These are phyloP conservation scores for Melaleuca alternifolia DNA, from an alignment of 345 rosid genomes.

Conservation along the genomic window DNA sequence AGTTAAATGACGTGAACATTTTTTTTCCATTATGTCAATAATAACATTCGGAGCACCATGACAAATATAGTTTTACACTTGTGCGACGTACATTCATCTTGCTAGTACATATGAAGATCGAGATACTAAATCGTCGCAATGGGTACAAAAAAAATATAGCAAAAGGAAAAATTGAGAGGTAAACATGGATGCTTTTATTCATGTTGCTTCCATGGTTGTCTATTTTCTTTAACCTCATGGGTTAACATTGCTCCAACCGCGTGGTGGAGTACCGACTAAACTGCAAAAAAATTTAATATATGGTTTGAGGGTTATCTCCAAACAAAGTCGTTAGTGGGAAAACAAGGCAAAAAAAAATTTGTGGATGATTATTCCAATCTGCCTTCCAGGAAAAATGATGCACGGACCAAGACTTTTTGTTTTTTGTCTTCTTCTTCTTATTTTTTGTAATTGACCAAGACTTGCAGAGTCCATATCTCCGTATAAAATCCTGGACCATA, in stretches of 20 bases:
- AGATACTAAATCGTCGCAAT: not conserved
- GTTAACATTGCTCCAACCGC: not conserved
- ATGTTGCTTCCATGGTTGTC: not conserved
- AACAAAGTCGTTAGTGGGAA: not conserved
- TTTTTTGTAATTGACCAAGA: not conserved
- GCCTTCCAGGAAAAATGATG: not conserved
- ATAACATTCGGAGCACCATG: not conserved
- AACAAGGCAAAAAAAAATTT: not conserved
- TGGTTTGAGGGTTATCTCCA: not conserved
- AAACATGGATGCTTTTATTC: not conserved
- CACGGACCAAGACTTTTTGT: not conserved
- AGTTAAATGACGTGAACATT: not conserved
- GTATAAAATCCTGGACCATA: not conserved
- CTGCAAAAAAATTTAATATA: not conserved
- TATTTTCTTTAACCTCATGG: not conserved
- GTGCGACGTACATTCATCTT: accelerated
- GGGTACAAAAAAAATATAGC: not conserved
- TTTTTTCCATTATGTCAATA: not conserved
- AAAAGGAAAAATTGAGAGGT: not conserved
- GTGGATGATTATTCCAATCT: not conserved
- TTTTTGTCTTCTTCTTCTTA: too few species aligned
- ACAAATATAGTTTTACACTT: not conserved
- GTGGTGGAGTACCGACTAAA: not conserved
- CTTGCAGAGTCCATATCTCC: not conserved
- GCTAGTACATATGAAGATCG: not conserved